Base-by-base conservation (phyloP, 2,329 filamentous ascomycete genomes). In the Colletotrichum truncatum region DNA sequence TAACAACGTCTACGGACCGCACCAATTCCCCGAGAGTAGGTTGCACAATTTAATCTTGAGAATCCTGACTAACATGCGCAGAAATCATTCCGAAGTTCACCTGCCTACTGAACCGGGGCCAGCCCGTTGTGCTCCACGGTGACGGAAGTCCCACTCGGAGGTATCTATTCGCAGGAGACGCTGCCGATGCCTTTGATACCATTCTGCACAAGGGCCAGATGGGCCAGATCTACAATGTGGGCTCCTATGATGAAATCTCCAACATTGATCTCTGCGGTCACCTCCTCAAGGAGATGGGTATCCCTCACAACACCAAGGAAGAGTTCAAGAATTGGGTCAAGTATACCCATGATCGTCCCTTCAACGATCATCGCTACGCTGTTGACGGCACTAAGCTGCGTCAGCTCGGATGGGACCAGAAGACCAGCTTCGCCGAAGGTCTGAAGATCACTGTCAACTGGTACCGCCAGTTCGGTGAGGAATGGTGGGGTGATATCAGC, bases 41-140 rank as follows among this genome's bases (percentile, higher is more conserved):
- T 72, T 11, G 18, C 10, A 8, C 21, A 26, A 3, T 11, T 9
- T 8, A 10, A 30, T 7, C 21, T 46, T 41, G 21, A 6, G 18
- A 14, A 30, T 4, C 12, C 28, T 39, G 3, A 48, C 63, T 73
- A 53, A 68, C 43, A 11, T 18, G n/a, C 6, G 18, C 74, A 93
- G 91, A 95, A 81, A 92, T 95, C 67, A 95, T 95, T 57, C 91
- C 92, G 28, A 94, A 94, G 74, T 95, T 95, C 78, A 89, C 87
- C 54, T 92, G 89, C 74, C 83, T 94, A 26, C 82, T 94, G 14
- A 87, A 91, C 72, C 85, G 91, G 16, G 80, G 83, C 28, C 84
- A 87, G 66, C 90, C 90, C 10, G 85, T 94, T 0, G 87, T 92
- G 10, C 83, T 95, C 11, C 93, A 95, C 74, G 93, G 93, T 26